phyloP scores from a whole-genome alignment of 495 filamentous ascomycete species.

The Penicillium cataractarum region DNA sequence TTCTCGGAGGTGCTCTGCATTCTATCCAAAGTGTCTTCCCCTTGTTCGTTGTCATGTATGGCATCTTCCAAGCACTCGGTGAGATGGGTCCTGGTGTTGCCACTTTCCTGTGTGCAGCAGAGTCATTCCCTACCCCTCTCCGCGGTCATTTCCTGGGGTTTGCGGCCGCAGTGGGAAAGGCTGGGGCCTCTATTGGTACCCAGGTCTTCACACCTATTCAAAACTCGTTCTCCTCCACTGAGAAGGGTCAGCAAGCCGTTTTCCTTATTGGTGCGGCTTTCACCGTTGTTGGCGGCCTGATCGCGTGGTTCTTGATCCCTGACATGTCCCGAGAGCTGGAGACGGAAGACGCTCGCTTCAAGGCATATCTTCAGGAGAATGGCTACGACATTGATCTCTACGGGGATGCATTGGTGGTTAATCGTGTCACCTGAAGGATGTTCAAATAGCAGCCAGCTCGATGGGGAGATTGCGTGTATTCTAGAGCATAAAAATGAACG shows the following conservation, averaged over 20 bases:
- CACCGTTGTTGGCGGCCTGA: conserved; percentile 40
- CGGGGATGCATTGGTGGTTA: conserved; percentile 28
- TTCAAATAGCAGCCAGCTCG: no score
- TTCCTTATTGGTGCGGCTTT: conserved; percentile 53
- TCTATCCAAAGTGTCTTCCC: conserved; percentile 49
- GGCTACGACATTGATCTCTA: conserved; percentile 39
- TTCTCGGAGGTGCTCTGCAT: conserved; percentile 47
- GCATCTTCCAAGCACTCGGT: conserved; percentile 50
- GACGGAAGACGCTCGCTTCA: conserved; percentile 48
- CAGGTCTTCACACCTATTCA: conserved; percentile 51
- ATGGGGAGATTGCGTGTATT: no score
- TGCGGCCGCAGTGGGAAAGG: conserved; percentile 52
- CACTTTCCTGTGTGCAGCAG: conserved; percentile 47
- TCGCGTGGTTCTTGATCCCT: conserved; percentile 51
- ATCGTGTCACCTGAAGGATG: not conserved
- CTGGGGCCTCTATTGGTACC: conserved; percentile 53
- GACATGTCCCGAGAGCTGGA: conserved; percentile 50
- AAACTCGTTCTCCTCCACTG: conserved; percentile 37
- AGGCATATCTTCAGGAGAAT: conserved; percentile 46
- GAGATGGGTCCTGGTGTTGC: conserved; percentile 54
- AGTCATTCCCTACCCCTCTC: conserved; percentile 55
- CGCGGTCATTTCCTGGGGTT: conserved; percentile 54
- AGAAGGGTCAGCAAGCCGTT: conserved; percentile 48
- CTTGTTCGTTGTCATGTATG: conserved; percentile 56
- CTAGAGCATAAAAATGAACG: no score